phyloP scores from a whole-genome alignment of 805 yeast genomes.

The Kazachstania taianensis region DNA sequence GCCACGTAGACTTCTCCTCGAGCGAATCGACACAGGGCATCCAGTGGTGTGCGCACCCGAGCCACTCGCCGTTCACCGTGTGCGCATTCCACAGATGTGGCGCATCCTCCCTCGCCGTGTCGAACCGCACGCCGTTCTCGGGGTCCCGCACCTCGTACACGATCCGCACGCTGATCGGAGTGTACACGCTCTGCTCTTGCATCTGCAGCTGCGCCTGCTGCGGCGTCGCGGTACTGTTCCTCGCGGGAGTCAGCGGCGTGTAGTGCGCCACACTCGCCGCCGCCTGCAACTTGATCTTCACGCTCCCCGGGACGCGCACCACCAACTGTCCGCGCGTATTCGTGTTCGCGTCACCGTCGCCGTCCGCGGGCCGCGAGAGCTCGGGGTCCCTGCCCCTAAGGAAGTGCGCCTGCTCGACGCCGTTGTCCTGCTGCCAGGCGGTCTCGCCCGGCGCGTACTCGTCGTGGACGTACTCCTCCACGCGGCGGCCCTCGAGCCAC shows the following conservation, averaged over 20 bases:
- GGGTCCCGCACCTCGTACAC: conserved; percentile 58
- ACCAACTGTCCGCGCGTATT: conserved; percentile 26
- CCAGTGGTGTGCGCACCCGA: conserved; percentile 89
- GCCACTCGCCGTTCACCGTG: conserved; percentile 69
- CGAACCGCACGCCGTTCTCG: conserved; percentile 65
- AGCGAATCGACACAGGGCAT: conserved; percentile 88
- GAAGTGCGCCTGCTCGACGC: conserved; percentile 28
- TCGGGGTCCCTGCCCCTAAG: conserved; percentile 25
- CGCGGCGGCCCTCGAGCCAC: conserved; percentile 49
- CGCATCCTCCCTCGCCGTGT: conserved; percentile 31
- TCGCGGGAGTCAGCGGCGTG: conserved; percentile 34
- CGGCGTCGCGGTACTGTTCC: conserved; percentile 30
- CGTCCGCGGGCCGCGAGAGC: conserved; percentile 22
- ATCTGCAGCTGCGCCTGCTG: no score
- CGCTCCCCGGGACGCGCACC: conserved; percentile 26
- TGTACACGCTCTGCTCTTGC: conserved; percentile 40
- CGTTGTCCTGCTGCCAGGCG: conserved; percentile 15
- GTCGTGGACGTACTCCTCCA: conserved; percentile 27
- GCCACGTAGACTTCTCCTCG: conserved; percentile 89
- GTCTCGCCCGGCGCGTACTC: conserved; percentile 12
- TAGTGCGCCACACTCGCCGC: conserved; percentile 29
- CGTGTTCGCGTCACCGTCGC: conserved; percentile 6
- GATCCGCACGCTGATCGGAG: conserved; percentile 64
- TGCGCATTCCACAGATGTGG: conserved; percentile 69
- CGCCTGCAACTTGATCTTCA: conserved; percentile 53